phyloP scores from a whole-genome alignment of 495 filamentous ascomycete species.

The Lasiosphaeria miniovina region DNA sequence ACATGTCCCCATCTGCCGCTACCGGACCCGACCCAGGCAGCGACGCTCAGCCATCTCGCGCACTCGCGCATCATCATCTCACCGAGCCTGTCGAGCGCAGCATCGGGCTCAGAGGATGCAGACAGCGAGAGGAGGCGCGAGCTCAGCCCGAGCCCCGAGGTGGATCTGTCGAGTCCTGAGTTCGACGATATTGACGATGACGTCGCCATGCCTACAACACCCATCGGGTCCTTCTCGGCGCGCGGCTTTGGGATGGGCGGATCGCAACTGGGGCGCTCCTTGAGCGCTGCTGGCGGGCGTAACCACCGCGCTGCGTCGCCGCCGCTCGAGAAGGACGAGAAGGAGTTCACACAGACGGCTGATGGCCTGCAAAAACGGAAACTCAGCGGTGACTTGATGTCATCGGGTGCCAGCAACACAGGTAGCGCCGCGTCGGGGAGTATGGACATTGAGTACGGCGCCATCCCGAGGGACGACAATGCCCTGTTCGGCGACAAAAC shows the following conservation, averaged over 20 bases:
- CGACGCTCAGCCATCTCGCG: conserved; percentile 39
- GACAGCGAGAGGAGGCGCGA: conserved; percentile 69
- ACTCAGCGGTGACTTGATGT: conserved; percentile 48
- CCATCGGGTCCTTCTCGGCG: conserved; percentile 56
- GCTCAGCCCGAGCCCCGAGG: conserved; percentile 84
- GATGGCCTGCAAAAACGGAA: conserved; percentile 77
- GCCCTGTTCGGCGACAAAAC: conserved; percentile 52
- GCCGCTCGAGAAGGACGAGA: conserved; percentile 90
- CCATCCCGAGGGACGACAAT: conserved; percentile 38
- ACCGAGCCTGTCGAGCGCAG: conserved; percentile 76
- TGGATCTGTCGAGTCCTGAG: conserved; percentile 85
- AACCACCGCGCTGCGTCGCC: conserved; percentile 74
- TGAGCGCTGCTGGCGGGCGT: conserved; percentile 39
- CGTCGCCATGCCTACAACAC: conserved; percentile 51
- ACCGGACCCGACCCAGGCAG: conserved; percentile 60
- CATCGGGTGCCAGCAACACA: conserved; percentile 36
- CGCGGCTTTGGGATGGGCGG: conserved; percentile 34
- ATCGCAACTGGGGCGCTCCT: background rate
- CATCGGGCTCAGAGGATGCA: conserved; percentile 64
- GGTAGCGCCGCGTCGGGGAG: conserved; percentile 22
- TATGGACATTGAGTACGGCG: conserved; percentile 49
- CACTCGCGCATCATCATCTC: conserved; percentile 62
- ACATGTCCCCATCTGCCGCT: conserved; percentile 79
- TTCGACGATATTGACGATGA: conserved; percentile 72
- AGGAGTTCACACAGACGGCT: conserved; percentile 94